Evolutionary conservation across 139 green algal species (phyloP).

Genomic region (Coelastrella sp.): DNA sequence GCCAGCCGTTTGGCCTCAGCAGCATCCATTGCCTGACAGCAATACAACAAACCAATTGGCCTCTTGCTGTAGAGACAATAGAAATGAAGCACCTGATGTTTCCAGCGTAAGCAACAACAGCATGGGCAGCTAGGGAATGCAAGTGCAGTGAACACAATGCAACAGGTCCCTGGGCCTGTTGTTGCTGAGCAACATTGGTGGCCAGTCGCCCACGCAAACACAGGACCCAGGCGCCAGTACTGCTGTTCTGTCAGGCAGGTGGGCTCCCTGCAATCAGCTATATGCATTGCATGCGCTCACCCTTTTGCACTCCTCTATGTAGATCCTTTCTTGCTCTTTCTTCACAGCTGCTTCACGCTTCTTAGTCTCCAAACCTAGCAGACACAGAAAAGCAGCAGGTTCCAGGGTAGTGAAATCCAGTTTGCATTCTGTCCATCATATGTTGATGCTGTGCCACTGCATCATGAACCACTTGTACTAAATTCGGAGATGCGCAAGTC

Average conservation of each 20-base stretch:
- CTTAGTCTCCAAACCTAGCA: background rate
- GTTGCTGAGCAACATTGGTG: too few relatives aligned
- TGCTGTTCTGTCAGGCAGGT: background rate
- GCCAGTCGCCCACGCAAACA: too few relatives aligned
- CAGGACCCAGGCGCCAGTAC: too few relatives aligned
- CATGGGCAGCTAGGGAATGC: too few relatives aligned
- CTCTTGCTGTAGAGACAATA: background rate
- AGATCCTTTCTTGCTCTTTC: background rate
- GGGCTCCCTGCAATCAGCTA: background rate
- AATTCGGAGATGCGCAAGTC: too few relatives aligned
- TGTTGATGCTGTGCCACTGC: background rate
- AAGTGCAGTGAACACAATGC: too few relatives aligned
- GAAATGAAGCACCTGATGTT: background rate
- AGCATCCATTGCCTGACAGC: constrained; percentile 34
- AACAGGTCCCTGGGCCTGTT: too few relatives aligned
- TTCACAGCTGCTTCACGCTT: background rate
- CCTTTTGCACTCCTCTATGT: constrained; percentile 40
- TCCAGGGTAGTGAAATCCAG: too few relatives aligned
- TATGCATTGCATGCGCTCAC: background rate
- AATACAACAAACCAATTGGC: background rate
- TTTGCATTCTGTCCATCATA: background rate
- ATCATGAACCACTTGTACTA: too few relatives aligned
- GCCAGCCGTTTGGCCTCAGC: constrained; percentile 31
- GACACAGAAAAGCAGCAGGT: background rate
- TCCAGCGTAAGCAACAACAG: too few relatives aligned